A percentile compares a stretch with the other conserved stretches of the same genome.
phyloP scores from a whole-genome alignment of 2,329 filamentous ascomycete genomes.

The Fusarium heterosporum region DNA sequence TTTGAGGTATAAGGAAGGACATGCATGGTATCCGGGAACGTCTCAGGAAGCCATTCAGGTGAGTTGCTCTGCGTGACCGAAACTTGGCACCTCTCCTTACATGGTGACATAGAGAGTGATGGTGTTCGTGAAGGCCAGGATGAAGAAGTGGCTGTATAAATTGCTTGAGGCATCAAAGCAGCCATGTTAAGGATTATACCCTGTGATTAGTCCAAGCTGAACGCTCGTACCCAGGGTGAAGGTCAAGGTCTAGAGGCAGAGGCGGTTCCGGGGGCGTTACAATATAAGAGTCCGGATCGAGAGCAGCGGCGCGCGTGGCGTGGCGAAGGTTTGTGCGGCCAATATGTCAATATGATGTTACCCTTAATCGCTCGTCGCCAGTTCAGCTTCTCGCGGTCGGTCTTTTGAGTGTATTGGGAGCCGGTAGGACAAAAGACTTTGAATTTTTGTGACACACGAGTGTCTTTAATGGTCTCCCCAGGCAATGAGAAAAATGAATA shows the following conservation, averaged over 20 bases:
- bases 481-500: slow-evolving; percentile 26
- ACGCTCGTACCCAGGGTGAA: slow-evolving; percentile 13
- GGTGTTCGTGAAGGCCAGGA: slow-evolving; percentile 27
- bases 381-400: slow-evolving; percentile 33
- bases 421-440: slow-evolving; percentile 23
- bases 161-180: slow-evolving; percentile 36
- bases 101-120: slow-evolving; percentile 31
- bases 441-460: slow-evolving; percentile 27
- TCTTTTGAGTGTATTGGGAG: slow-evolving; percentile 14
- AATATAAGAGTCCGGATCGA: slow-evolving; percentile 43
- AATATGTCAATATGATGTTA: slow-evolving; percentile 38
- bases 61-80: slow-evolving; percentile 14
- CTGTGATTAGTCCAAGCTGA: slow-evolving; percentile 2
- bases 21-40: slow-evolving; percentile 39
- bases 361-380: slow-evolving; percentile 25
- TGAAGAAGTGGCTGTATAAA: slow-evolving; percentile 26
- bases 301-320: slow-evolving; percentile 37
- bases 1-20: slow-evolving; percentile 57
- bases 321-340: slow-evolving; percentile 41
- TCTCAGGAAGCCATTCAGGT: slow-evolving; percentile 30
- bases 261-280: slow-evolving; percentile 37
- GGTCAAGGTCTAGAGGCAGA: slow-evolving; percentile 18
- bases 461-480: slow-evolving; percentile 35
- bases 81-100: slow-evolving; percentile 25
- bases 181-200: slow-evolving; percentile 29